Conservation (phyloP, 345 rosid genomes). For the Eucalyptus polyanthemos region DNA sequence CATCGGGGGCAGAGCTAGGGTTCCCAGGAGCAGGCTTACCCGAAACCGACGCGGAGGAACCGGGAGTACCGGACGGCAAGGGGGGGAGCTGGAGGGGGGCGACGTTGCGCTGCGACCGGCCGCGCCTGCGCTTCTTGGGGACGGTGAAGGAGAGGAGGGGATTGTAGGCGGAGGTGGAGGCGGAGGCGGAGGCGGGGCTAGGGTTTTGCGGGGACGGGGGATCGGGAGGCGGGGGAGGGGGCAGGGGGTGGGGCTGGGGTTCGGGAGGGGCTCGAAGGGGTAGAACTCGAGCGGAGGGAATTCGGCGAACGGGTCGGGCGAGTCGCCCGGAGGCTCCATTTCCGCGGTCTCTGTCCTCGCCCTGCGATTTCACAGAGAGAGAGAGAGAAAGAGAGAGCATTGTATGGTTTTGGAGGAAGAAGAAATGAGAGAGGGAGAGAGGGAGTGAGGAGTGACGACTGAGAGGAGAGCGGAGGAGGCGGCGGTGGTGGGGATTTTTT, state of each 20-base stretch:
- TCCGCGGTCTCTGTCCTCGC: background rate
- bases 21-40: background rate
- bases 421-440: background rate
- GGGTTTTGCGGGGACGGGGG: conserved; percentile 7
- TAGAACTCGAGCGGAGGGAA: conserved; percentile 12
- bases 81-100: conserved; percentile 17
- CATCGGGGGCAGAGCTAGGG: conserved; percentile 10
- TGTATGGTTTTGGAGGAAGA: background rate
- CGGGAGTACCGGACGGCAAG: background rate
- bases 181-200: background rate
- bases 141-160: conserved; percentile 49
- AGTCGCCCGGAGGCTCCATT: background rate
- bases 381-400: background rate
- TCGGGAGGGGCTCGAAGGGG: conserved; percentile 22
- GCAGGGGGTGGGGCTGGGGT: conserved; percentile 11
- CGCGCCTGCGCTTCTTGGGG: conserved; percentile 83
- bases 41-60: background rate
- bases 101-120: conserved; percentile 61
- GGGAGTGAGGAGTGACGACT: background rate
- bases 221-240: conserved; percentile 4
- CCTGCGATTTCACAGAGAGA: background rate
- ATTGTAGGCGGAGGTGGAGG: conserved; percentile 8
- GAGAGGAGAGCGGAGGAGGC: background rate
- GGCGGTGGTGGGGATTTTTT: background rate
- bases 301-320: conserved; percentile 6